A percentile compares a stretch with the other conserved stretches of the same genome.
Conservation (phyloP, 768 basidiomycete species). For the Pulveroboletus sp. region DNA sequence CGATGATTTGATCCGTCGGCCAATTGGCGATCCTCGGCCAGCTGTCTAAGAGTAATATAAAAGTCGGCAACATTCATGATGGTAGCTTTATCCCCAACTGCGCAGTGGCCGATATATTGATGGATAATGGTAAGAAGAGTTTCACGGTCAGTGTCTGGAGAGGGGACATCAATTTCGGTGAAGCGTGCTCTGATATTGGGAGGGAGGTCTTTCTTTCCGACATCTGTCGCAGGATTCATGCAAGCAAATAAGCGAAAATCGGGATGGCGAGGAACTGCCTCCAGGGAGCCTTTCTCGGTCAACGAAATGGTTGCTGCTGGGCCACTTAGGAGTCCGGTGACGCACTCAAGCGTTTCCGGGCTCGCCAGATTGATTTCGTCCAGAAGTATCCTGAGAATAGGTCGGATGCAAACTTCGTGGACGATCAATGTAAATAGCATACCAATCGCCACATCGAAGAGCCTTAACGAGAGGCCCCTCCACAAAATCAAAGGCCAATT, state of each 20-base stretch:
- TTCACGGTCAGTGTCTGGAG: conserved; percentile 89
- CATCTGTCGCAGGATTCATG: conserved; percentile 99
- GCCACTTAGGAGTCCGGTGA: conserved; percentile 84
- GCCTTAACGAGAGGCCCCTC: conserved; percentile 96
- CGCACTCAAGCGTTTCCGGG: conserved; percentile 90
- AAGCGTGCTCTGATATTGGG: conserved; percentile 88
- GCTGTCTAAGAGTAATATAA: conserved; percentile 75
- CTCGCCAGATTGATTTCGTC: conserved; percentile 97
- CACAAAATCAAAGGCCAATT: conserved; percentile 91
- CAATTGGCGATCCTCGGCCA: conserved; percentile 72
- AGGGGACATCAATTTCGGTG: conserved; percentile 93
- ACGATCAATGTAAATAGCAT: conserved; percentile 26
- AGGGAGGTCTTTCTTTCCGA: conserved; percentile 96
- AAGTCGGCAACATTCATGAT: conserved; percentile 93
- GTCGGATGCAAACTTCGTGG: conserved; percentile 1
- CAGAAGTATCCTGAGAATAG: conserved; percentile 71
- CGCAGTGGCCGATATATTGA: conserved; percentile 83
- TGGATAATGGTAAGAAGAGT: conserved; percentile 83
- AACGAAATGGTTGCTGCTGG: conserved; percentile 86
- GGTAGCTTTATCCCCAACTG: conserved; percentile 81
- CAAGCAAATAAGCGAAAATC: conserved; percentile 97
- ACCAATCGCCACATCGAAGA: conserved; percentile 88
- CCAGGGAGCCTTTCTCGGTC: conserved; percentile 89
- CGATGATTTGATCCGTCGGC: conserved; percentile 91
- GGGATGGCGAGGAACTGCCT: conserved; percentile 87